A percentile compares a stretch with the other conserved stretches of the same genome.
Evolutionary conservation across 2,329 filamentous ascomycete genomes (phyloP).

Genomic region (Paraphaeosphaeria sporulosa): DNA sequence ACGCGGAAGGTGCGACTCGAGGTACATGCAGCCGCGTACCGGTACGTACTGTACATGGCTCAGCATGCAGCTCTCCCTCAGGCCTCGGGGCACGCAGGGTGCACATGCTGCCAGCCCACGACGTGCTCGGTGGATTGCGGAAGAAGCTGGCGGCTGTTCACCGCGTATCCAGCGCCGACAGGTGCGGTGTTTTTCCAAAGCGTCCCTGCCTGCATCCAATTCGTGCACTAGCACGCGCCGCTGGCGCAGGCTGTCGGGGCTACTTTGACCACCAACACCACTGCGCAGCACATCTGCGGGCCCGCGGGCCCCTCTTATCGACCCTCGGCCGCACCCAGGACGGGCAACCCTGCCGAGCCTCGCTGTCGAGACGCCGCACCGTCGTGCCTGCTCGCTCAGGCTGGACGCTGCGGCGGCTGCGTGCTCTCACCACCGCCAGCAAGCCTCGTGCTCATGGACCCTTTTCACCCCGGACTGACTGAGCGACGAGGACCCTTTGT

Average conservation of each 20-base stretch:
- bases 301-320: constrained; percentile 35
- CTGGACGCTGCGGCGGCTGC: not conserved
- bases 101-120: not conserved
- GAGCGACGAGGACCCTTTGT: constrained; percentile 38
- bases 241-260: constrained; percentile 33
- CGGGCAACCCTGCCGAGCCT: constrained; percentile 14
- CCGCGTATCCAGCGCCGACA: constrained; percentile 16
- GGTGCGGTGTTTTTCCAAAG: constrained; percentile 21
- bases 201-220: constrained; percentile 16
- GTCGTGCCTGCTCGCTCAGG: not conserved
- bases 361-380: constrained; percentile 6
- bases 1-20: constrained; percentile 8
- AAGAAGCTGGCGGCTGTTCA: constrained; percentile 10
- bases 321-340: constrained; percentile 26
- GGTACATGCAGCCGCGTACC: constrained; percentile 4
- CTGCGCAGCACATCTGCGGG: constrained; percentile 28
- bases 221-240: constrained; percentile 20
- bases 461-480: constrained; percentile 25
- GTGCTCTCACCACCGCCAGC: not conserved
- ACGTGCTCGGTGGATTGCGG: constrained; percentile 5
- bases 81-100: not conserved
- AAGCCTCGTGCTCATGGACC: not conserved
- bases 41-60: not conserved
- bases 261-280: constrained; percentile 23
- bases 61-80: not conserved